Evolutionary conservation across 2,329 filamentous ascomycete genomes (phyloP).

Genomic region (Epichloe sibirici): DNA sequence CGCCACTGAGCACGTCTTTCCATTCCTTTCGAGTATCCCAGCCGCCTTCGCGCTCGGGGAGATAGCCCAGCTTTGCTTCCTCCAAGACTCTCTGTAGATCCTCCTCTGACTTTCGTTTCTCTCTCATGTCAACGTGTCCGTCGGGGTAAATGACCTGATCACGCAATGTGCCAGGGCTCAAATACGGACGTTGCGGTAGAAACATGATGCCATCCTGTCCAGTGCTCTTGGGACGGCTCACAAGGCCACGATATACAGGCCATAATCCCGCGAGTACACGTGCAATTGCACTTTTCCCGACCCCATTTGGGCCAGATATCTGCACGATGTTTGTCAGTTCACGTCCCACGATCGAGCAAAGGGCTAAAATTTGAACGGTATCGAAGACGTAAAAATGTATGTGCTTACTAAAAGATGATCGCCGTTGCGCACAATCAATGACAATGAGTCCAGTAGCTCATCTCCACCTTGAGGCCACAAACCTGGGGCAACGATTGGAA

Average conservation of each 20-base stretch:
- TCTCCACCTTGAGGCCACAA: slow-evolving; percentile 86
- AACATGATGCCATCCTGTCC: slow-evolving; percentile 97
- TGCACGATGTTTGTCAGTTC: slow-evolving; percentile 15
- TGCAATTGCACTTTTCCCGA: slow-evolving; percentile 81
- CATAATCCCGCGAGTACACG: slow-evolving; percentile 85
- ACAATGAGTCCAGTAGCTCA: slow-evolving; percentile 77
- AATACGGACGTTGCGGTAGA: slow-evolving; percentile 83
- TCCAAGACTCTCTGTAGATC: slow-evolving; percentile 71
- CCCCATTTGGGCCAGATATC: slow-evolving; percentile 90
- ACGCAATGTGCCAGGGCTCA: slow-evolving; percentile 81
- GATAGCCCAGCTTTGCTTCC: slow-evolving; percentile 74
- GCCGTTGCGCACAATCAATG: slow-evolving; percentile 77
- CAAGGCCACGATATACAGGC: slow-evolving; percentile 89
- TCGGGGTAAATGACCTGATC: slow-evolving; percentile 98
- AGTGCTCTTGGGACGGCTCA: slow-evolving; percentile 69
- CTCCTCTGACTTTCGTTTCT: slow-evolving; percentile 62
- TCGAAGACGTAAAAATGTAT: not conserved
- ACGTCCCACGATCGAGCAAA: not conserved
- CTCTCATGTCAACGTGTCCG: slow-evolving; percentile 85
- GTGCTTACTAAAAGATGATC: slow-evolving; percentile 66
- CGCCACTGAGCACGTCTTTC: slow-evolving; percentile 95
- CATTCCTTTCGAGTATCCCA: slow-evolving; percentile 97
- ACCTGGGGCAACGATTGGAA: slow-evolving; percentile 80
- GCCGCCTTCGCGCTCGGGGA: slow-evolving; percentile 83
- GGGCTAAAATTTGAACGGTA: not conserved